phyloP scores from a whole-genome alignment of 208 protist species.

The Trypanosomatidae sp. region DNA sequence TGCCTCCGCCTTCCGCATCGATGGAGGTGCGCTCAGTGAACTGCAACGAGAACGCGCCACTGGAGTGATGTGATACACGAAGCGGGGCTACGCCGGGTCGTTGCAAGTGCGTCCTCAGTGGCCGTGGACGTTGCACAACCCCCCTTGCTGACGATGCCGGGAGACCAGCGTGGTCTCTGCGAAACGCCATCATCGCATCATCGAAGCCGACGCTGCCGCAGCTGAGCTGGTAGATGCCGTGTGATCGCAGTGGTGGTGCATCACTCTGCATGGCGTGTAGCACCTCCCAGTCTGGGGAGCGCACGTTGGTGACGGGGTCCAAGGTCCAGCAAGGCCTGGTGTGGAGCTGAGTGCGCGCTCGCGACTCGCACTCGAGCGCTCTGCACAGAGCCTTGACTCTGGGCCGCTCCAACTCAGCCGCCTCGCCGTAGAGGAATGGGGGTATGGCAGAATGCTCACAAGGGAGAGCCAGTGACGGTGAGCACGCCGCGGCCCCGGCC shows the following conservation, averaged over 20 bases:
- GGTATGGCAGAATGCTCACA: not conserved
- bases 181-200: not conserved
- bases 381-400: not conserved
- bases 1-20: not conserved
- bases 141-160: not conserved
- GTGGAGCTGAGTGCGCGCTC: not conserved
- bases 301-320: not conserved
- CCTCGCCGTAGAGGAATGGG: not conserved
- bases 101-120: not conserved
- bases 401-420: not conserved
- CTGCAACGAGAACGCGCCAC: not conserved
- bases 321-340: not conserved
- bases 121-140: not conserved
- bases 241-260: not conserved
- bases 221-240: conserved; percentile 2
- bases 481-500: not conserved
- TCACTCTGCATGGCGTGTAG: not conserved
- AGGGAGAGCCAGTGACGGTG: not conserved
- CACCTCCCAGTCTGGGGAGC: conserved; percentile 10
- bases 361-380: not conserved
- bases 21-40: conserved; percentile 2
- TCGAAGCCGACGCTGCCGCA: conserved; percentile 3
- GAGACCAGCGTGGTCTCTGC: not conserved
- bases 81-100: too few relatives aligned
- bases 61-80: not conserved